Evolutionary conservation across 1,139 yeast genomes (phyloP).

Genomic region (Eremothecium coryli): DNA sequence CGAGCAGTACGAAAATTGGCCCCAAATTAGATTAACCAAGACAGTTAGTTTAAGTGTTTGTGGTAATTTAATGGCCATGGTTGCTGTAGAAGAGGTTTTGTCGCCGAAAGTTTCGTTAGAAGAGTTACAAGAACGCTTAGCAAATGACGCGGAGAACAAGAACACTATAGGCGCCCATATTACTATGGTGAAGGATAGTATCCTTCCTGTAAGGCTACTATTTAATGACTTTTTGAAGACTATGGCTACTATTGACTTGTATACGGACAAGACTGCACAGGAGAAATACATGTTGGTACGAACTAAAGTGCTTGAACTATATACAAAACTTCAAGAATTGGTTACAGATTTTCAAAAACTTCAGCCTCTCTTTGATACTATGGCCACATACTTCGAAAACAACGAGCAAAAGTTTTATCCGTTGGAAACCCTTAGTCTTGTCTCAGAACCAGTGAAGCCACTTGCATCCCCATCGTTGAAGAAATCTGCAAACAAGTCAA

Average conservation of each 20-base stretch:
- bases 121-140: constrained; percentile 16
- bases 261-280: constrained; percentile 12
- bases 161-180: constrained; percentile 6
- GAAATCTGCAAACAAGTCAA: constrained; percentile 13
- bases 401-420: constrained; percentile 19
- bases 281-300: constrained; percentile 21
- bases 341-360: constrained; percentile 20
- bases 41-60: too few relatives aligned
- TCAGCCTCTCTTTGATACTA: constrained; percentile 23
- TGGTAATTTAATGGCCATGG: neutral
- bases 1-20: neutral
- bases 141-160: constrained; percentile 9
- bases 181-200: constrained; percentile 13
- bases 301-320: constrained; percentile 17
- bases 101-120: constrained; percentile 9
- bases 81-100: constrained; percentile 4
- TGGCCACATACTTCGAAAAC: constrained; percentile 19
- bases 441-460: constrained; percentile 1
- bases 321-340: constrained; percentile 18
- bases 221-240: constrained; percentile 25
- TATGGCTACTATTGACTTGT: constrained; percentile 19
- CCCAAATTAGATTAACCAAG: neutral
- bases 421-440: constrained; percentile 15
- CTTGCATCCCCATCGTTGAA: constrained; percentile 9
- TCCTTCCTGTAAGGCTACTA: constrained; percentile 24